Base-by-base conservation (phyloP, 306 rosid genomes). In the Alnus glutinosa region DNA sequence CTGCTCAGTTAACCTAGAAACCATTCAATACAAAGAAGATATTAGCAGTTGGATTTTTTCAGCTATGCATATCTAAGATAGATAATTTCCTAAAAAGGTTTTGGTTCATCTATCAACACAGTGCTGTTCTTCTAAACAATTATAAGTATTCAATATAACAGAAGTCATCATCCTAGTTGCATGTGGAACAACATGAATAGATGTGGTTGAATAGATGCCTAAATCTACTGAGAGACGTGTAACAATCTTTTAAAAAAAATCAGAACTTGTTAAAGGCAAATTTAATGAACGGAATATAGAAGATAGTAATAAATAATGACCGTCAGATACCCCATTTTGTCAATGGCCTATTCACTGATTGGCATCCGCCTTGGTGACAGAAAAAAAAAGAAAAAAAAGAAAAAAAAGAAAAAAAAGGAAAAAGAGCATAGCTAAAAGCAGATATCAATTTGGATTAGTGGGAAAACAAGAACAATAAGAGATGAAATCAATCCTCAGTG, bases 1-100 rank as follows among this genome's bases (percentile, higher is more conserved):
- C 59, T 81, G 87, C 76, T 85, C 94, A 32, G 90, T 90, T 84
- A 94, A 90, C 76, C 98, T 94, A 47, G 14, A 62, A 50, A 59
- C 78, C 64, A 76, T 71, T 51, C 67, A 75, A 80, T 42, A 42
- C 11, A 5, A 14, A 79, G 50, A 70, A 19, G 19, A 52, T 44
- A 72, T 75, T 49, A 81, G 64, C 62, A 19, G 70, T 44, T 37
- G 1, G 55, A 6, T 3, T 32, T 42, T 16, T 39, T 70, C 67
- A 70, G 36, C 39, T 63, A 63, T 50, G 63, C 64, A 13, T 52
- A 48, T 62, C 57, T 64, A 23, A 5, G 55, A 13, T 7, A 23
- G 55, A 13, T 15, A 36, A 32, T 63, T 12, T 32, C 15, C 13
- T 3, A 19, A 57, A 37, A 34, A 10, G 5, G 36, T 39, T 76